phyloP scores from a whole-genome alignment of 2,329 filamentous ascomycete genomes.

The Stachybotrys elegans region DNA sequence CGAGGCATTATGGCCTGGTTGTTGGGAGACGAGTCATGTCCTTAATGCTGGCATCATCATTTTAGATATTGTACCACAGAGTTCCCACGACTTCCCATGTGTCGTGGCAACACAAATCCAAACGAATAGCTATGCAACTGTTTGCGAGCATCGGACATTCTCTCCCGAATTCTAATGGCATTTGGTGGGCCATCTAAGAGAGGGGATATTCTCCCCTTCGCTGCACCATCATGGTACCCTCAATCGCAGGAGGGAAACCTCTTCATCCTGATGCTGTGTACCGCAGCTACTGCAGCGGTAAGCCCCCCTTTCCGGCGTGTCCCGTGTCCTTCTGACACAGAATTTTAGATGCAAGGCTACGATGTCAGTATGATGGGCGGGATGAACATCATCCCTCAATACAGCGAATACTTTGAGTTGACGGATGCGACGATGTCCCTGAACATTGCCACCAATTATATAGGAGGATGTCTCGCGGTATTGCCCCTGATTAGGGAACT shows the following conservation, averaged over 20 bases:
- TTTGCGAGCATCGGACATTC: too few species aligned
- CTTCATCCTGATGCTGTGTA: not conserved
- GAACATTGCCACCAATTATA: slow-evolving; percentile 39
- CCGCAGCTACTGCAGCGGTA: not conserved
- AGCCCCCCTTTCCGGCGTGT: not conserved
- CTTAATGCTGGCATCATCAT: too few species aligned
- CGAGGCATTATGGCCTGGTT: too few species aligned
- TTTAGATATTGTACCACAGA: too few species aligned
- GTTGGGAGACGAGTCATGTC: too few species aligned
- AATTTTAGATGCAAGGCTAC: slow-evolving; percentile 20
- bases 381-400: slow-evolving; percentile 49
- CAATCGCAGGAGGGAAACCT: not conserved
- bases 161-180: too few species aligned
- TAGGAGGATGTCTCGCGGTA: slow-evolving; percentile 5
- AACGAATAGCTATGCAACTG: too few species aligned
- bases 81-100: too few species aligned
- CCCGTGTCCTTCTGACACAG: not conserved
- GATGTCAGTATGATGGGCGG: slow-evolving; percentile 48
- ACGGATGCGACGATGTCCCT: slow-evolving; percentile 43
- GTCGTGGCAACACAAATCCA: too few species aligned
- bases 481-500: slow-evolving; percentile 2
- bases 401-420: slow-evolving; percentile 48
- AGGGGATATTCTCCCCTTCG: not conserved
- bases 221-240: not conserved
- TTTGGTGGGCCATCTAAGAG: too few species aligned